Conservation (phyloP, 495 filamentous ascomycete genomes). For the Beverwykella pulmonaria region DNA sequence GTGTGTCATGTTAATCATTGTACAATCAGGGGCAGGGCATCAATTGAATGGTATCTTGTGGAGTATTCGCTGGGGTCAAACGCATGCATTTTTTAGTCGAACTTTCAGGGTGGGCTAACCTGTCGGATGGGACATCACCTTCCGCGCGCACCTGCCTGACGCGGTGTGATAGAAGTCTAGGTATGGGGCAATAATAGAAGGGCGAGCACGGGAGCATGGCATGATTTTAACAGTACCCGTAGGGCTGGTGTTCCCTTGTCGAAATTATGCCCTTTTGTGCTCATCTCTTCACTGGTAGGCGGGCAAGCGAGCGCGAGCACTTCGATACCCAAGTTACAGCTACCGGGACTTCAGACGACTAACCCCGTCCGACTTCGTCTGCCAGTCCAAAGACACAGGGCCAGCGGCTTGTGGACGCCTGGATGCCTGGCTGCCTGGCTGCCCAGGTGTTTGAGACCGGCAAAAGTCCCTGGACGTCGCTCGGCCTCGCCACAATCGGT, state of each 20-base stretch:
- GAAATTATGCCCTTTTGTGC: neutral
- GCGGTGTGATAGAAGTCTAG: constrained; percentile 7
- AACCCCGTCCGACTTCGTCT: neutral
- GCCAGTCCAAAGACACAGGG: neutral
- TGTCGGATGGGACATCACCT: neutral
- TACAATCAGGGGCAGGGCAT: neutral
- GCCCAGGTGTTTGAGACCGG: neutral
- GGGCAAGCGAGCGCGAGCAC: neutral
- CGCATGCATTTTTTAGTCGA: neutral
- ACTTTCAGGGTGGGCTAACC: neutral
- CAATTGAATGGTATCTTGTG: neutral
- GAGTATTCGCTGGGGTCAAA: neutral
- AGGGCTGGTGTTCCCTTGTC: neutral
- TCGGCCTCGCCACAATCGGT: neutral
- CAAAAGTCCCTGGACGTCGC: too few species aligned
- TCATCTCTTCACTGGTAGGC: neutral
- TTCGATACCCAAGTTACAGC: neutral
- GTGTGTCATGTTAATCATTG: constrained; percentile 12
- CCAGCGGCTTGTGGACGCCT: neutral
- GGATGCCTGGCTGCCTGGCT: neutral
- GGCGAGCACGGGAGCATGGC: neutral
- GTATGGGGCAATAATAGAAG: constrained; percentile 3
- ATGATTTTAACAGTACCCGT: neutral
- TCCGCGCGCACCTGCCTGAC: neutral
- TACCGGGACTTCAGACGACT: neutral